A percentile compares a stretch with the other conserved stretches of the same genome.
Conservation (phyloP, 129 eudicot genomes). For the Gnaphalium uliginosum region DNA sequence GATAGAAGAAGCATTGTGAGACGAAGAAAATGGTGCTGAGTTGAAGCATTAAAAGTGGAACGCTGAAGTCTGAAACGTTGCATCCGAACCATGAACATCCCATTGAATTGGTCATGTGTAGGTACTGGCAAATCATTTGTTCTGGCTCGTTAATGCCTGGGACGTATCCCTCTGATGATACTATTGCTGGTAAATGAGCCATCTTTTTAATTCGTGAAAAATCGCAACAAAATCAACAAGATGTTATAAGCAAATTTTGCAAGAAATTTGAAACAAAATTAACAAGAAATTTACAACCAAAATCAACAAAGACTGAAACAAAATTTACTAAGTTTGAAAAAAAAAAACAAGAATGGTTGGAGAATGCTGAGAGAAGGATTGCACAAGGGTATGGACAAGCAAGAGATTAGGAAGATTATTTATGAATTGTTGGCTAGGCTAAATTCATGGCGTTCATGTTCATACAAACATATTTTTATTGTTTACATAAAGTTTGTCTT, state of each 20-base stretch:
- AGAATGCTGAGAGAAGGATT: neutral
- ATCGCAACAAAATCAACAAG: neutral
- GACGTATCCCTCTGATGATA: constrained; percentile 40
- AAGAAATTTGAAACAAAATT: neutral
- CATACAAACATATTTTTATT: too few species aligned
- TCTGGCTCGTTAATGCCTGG: constrained; percentile 39
- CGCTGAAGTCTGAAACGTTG: constrained; percentile 35
- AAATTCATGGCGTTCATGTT: constrained; percentile 10
- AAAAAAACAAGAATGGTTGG: neutral
- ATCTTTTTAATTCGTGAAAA: neutral
- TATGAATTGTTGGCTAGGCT: constrained; percentile 18
- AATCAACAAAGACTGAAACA: neutral
- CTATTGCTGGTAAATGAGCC: constrained; percentile 32
- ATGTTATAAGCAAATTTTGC: neutral
- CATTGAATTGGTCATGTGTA: constrained; percentile 30
- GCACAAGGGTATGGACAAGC: constrained; percentile 15
- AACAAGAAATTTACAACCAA: too few species aligned
- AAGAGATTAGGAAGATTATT: constrained; percentile 26
- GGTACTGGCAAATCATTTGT: constrained; percentile 48
- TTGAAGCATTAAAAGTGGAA: constrained; percentile 47
- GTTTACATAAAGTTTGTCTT: too few species aligned
- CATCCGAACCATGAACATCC: constrained; percentile 52
- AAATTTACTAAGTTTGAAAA: neutral
- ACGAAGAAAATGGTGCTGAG: constrained; percentile 38
- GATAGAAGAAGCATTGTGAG: constrained; percentile 33